These are phyloP conservation scores for Colletotrichum spaethianum DNA, from an alignment of 2,329 filamentous ascomycete species.

Conservation along the genomic window DNA sequence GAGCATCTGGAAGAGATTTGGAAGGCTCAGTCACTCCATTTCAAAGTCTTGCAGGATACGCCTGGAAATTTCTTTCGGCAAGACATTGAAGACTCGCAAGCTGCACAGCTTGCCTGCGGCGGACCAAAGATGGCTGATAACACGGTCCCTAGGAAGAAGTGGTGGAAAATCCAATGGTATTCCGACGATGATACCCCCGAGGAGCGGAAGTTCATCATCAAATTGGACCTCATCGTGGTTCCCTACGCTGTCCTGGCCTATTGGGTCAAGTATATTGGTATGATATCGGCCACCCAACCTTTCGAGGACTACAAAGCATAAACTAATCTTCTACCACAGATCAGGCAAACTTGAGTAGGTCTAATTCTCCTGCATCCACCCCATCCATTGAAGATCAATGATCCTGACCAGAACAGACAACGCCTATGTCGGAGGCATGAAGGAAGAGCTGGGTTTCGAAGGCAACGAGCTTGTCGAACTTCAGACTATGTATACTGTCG, in stretches of 20 bases:
- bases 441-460: constrained; percentile 44
- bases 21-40: not conserved
- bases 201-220: constrained; percentile 57
- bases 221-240: constrained; percentile 57
- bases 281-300: not conserved
- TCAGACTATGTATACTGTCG: constrained; percentile 46
- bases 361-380: not conserved
- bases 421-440: constrained; percentile 50
- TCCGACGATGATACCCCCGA: constrained; percentile 61
- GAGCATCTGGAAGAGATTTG: not conserved
- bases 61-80: not conserved
- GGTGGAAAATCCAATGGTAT: constrained; percentile 63
- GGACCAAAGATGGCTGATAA: constrained; percentile 14
- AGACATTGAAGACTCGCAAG: not conserved
- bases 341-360: constrained; percentile 49
- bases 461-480: constrained; percentile 48
- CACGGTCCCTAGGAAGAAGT: constrained; percentile 45
- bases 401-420: constrained; percentile 59
- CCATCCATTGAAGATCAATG: rapidly evolving
- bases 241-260: constrained; percentile 50
- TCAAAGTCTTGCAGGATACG: not conserved
- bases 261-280: constrained; percentile 47
- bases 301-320: too few relatives aligned
- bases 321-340: constrained; percentile 1
- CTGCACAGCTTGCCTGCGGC: not conserved